Percentiles rank a stretch among this genome's conserved stretches.
phyloP scores from a whole-genome alignment of 305 asterid species.

The Fraxinus platypoda region DNA sequence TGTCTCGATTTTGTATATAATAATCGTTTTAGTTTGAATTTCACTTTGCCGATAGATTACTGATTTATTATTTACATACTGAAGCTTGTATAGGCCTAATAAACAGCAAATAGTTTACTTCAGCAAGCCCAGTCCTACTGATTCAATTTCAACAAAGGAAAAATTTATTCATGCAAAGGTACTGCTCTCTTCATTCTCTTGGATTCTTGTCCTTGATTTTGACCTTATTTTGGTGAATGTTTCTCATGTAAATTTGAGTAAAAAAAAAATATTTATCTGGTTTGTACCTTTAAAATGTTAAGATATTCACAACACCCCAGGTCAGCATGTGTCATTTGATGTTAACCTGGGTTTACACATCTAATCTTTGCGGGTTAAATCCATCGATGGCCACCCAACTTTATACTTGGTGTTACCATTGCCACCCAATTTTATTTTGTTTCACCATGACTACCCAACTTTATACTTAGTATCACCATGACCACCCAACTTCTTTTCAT shows the following conservation, averaged over 20 bases:
- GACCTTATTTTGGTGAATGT: neutral
- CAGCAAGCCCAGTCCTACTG: slow-evolving; percentile 77
- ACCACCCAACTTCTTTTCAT: neutral
- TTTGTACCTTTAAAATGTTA: neutral
- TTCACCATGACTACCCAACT: neutral
- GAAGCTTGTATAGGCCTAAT: slow-evolving; percentile 70
- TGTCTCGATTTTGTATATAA: neutral
- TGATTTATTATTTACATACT: slow-evolving; percentile 31
- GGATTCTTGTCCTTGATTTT: neutral
- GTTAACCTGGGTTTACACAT: neutral
- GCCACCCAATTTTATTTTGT: neutral
- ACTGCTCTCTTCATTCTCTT: slow-evolving; percentile 14
- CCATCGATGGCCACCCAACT: neutral
- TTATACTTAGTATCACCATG: no score
- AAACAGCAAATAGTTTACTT: slow-evolving; percentile 60
- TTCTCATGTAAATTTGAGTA: slow-evolving; percentile 1
- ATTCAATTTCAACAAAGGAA: slow-evolving; percentile 82
- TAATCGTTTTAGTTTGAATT: neutral
- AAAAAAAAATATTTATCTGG: neutral
- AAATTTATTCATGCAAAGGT: slow-evolving; percentile 97
- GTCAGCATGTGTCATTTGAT: neutral
- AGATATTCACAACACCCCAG: neutral
- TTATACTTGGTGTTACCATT: neutral
- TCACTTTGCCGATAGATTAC: slow-evolving; percentile 18
- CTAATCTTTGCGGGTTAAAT: neutral